Percentiles rank a stretch among this genome's conserved stretches.
These are phyloP conservation scores for Monosporascus sp. DNA, from an alignment of 2,329 filamentous ascomycete genomes.

Conservation along the genomic window DNA sequence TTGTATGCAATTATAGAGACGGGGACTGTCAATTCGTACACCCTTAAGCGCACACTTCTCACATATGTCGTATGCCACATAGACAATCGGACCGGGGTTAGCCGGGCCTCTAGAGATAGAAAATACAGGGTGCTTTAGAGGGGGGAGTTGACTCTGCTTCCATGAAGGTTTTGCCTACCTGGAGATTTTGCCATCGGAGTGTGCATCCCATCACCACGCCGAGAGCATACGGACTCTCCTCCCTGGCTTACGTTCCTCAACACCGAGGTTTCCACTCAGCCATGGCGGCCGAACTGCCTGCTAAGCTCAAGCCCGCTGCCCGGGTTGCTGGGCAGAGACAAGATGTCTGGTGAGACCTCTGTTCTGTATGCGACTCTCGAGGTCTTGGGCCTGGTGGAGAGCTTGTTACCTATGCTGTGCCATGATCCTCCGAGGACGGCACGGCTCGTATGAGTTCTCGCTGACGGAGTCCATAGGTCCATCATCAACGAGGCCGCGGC, in stretches of 20 bases:
- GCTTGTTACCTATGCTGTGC: neutral
- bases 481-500: conserved; percentile 63
- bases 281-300: conserved; percentile 34
- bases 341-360: conserved; percentile 43
- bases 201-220: neutral
- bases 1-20: neutral
- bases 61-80: neutral
- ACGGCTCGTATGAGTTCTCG: neutral
- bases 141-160: neutral
- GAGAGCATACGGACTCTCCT: neutral
- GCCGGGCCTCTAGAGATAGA: neutral
- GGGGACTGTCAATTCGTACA: neutral
- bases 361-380: too few relatives aligned
- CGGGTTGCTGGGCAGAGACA: conserved; percentile 45
- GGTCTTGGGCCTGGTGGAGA: too few relatives aligned
- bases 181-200: conserved; percentile 6
- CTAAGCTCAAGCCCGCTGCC: conserved; percentile 46
- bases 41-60: neutral
- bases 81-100: neutral
- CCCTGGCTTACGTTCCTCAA: neutral
- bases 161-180: conserved; percentile 16
- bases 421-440: conserved; percentile 1
- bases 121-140: neutral
- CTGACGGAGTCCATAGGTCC: conserved; percentile 38
- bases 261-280: conserved; percentile 23